Evolutionary conservation across 345 rosid species (phyloP).

Genomic region (Mercurialis annua): DNA sequence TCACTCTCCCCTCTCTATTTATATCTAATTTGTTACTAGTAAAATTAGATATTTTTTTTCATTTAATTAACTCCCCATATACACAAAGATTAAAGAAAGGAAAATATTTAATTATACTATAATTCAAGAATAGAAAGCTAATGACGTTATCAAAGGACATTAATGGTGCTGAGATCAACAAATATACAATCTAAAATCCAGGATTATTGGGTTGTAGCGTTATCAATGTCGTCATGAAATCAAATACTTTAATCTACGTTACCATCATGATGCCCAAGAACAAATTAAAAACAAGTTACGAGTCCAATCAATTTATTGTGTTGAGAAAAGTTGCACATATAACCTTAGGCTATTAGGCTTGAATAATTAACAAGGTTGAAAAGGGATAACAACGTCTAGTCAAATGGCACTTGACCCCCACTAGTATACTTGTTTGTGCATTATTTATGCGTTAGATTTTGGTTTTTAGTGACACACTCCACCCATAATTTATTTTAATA

Average conservation of each 20-base stretch:
- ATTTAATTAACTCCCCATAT: too few relatives aligned
- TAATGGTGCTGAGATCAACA: slow-evolving; percentile 14
- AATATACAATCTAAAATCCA: neutral
- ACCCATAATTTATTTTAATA: slow-evolving; percentile 10
- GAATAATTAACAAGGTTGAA: slow-evolving; percentile 3
- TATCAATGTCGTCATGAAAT: slow-evolving; percentile 42
- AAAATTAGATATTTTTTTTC: neutral
- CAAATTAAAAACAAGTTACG: neutral
- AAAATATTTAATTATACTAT: neutral
- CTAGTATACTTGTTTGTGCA: neutral
- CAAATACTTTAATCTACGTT: neutral
- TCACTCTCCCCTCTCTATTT: neutral
- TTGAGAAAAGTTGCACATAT: neutral
- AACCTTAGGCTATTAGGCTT: neutral
- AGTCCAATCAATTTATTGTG: neutral
- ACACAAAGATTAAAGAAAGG: neutral
- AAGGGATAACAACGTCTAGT: neutral
- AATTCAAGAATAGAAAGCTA: neutral
- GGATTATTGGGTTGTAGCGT: slow-evolving; percentile 42
- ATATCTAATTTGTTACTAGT: too few relatives aligned
- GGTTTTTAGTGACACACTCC: slow-evolving; percentile 14
- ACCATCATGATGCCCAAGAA: slow-evolving; percentile 27
- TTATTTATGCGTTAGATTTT: slow-evolving; percentile 19
- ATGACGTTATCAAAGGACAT: slow-evolving; percentile 12
- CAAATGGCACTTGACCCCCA: slow-evolving; percentile 26